phyloP scores from a whole-genome alignment of 169 alveolate species.

The Babesia gibsoni region DNA sequence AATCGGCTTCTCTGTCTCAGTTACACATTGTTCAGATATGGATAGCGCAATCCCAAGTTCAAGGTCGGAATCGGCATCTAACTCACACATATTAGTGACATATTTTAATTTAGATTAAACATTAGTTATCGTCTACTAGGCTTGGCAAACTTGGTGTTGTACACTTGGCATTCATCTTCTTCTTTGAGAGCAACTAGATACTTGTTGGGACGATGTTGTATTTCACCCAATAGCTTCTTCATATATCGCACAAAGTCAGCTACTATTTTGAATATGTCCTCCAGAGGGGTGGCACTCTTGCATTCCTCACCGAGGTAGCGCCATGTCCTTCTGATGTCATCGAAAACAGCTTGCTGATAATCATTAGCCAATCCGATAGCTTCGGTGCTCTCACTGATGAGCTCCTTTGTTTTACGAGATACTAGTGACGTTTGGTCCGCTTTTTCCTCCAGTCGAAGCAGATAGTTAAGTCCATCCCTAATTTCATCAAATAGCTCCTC shows the following conservation, averaged over 20 bases:
- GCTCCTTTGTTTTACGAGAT: not conserved
- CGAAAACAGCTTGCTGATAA: conserved; percentile 15
- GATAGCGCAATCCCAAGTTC: conserved; percentile 35
- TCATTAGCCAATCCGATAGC: conserved; percentile 12
- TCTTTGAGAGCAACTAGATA: conserved; percentile 45
- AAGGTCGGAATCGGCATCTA: conserved; percentile 28
- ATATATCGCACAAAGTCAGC: conserved; percentile 52
- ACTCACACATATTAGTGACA: not conserved
- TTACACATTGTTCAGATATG: conserved; percentile 1
- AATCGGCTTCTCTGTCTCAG: not conserved
- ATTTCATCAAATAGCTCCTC: conserved; percentile 44
- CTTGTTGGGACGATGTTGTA: conserved; percentile 45
- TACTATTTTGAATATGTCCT: conserved; percentile 53
- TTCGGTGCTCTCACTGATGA: conserved; percentile 26
- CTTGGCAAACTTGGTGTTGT: conserved; percentile 16
- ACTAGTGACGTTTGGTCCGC: not conserved
- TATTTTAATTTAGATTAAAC: not conserved
- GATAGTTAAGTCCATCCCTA: conserved; percentile 33
- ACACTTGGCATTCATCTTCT: conserved; percentile 38
- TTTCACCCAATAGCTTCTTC: conserved; percentile 31
- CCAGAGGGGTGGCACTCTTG: conserved; percentile 32
- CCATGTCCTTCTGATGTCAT: conserved; percentile 21
- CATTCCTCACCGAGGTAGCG: conserved; percentile 60
- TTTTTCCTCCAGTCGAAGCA: conserved; percentile 2
- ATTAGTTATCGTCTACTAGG: conserved; percentile 8